phyloP scores from a whole-genome alignment of 75 land plant species.

The Azolla pinnata region DNA sequence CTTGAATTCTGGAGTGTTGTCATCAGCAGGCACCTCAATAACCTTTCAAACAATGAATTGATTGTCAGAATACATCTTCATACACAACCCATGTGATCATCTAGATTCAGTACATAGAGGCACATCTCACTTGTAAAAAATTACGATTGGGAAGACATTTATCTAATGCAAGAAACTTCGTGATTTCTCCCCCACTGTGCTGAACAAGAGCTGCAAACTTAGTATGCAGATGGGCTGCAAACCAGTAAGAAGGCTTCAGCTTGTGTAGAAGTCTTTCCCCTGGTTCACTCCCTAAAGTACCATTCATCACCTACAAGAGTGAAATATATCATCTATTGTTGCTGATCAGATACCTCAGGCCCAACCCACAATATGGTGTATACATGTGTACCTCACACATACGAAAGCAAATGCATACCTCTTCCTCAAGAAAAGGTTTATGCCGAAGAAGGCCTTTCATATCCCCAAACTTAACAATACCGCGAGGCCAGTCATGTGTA shows the following conservation, averaged over 20 bases:
- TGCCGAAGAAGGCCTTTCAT: slow-evolving; percentile 38
- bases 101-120: not conserved
- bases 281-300: slow-evolving; percentile 63
- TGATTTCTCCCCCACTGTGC: slow-evolving; percentile 50
- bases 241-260: slow-evolving; percentile 81
- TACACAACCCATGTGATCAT: not conserved
- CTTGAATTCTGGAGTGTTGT: slow-evolving; percentile 57
- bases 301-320: slow-evolving; percentile 20
- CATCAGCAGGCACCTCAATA: slow-evolving; percentile 58
- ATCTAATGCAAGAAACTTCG: slow-evolving; percentile 89
- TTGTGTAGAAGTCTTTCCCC: slow-evolving; percentile 58
- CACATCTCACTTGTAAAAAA: slow-evolving; percentile 62
- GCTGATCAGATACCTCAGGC: too few relatives aligned
- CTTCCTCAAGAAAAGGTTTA: slow-evolving; percentile 53
- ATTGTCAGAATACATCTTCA: not conserved
- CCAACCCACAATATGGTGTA: not conserved
- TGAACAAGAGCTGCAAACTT: slow-evolving; percentile 76
- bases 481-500: slow-evolving; percentile 96
- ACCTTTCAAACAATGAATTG: slow-evolving; percentile 27
- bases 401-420: slow-evolving; percentile 36
- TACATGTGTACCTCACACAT: not conserved
- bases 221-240: slow-evolving; percentile 94
- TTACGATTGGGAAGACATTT: slow-evolving; percentile 73
- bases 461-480: slow-evolving; percentile 67
- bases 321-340: not conserved